Base-by-base conservation (phyloP, 192 early-diverging fungal genomes). In the Rhizoclosmatium sp. region DNA sequence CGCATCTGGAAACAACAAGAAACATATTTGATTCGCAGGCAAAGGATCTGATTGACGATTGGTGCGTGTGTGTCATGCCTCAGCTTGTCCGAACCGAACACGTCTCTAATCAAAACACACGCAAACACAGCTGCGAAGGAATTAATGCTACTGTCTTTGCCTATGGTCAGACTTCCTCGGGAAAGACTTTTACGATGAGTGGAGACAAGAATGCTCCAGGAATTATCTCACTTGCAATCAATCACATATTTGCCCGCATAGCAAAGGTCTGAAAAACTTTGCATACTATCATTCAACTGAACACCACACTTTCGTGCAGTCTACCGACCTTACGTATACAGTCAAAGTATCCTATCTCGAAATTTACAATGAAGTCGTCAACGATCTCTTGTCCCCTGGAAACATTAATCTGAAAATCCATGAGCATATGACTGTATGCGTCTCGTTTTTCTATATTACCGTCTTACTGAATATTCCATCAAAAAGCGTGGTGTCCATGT, bases 311-410 rank as follows among this genome's bases (percentile, higher is more conserved):
- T 41, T 47, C 56, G 23, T 12, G 47, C 76, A 93, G 85, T 87
- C 84, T 45, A 82, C 80, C 3, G 87, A 90, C 23, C 91, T 93
- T 14, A 94, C 96, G 82, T 99, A 93, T 73, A 82, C 98, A 40
- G 79, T 99, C 48, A 92, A 96, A 65, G 98, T 98, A n/a, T 95
- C 94, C 42, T 99, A 98, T 83, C 77, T 99, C 72, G 98, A 99
- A 82, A 99, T 99, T 49, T 99, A 99, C 85, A 97, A 97, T 83
- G 96, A 96, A 76, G 88, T 87, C 0, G 92, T 99, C 71, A 91
- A 92, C 19, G 98, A 99, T 81, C 82, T 99, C 47, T 87, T 99
- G 2, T 87, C 90, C 23, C 96, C 97, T 0, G 89, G 92, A 31
- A 94, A 92, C 59, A 86, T 54, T 2, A 85, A 98, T 75, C 84